Evolutionary conservation across 495 filamentous ascomycete species (phyloP).

Genomic region (Penicillium pulvis): DNA sequence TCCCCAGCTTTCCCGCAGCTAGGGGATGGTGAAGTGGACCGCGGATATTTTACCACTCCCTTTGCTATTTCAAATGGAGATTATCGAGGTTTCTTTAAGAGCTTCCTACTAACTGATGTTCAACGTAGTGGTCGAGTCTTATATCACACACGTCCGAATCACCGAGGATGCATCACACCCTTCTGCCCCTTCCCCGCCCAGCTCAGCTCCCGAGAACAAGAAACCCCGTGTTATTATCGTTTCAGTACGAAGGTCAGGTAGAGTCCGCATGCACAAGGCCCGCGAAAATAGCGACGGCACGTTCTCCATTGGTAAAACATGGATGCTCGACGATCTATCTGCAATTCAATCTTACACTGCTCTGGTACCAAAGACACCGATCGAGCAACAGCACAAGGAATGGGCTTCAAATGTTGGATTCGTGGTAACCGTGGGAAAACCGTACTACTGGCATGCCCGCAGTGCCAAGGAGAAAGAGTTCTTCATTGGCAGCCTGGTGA

Average conservation of each 20-base stretch:
- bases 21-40: conserved; percentile 13
- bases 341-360: conserved; percentile 76
- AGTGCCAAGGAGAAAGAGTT: conserved; percentile 96
- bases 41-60: neutral
- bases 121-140: conserved; percentile 78
- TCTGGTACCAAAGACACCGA: conserved; percentile 48
- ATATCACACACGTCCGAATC: conserved; percentile 95
- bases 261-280: conserved; percentile 94
- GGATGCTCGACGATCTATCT: conserved; percentile 86
- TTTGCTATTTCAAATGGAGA: neutral
- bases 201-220: conserved; percentile 68
- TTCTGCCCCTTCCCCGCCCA: conserved; percentile 80
- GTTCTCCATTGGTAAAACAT: conserved; percentile 98
- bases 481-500: conserved; percentile 91
- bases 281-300: conserved; percentile 90
- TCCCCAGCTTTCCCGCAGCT: neutral
- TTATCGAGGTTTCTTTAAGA: neutral
- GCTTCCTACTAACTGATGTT: conserved; percentile 18
- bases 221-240: conserved; percentile 91
- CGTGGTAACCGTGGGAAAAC: conserved; percentile 84
- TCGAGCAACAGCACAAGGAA: conserved; percentile 67
- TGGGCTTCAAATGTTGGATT: conserved; percentile 84
- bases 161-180: conserved; percentile 82
- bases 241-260: conserved; percentile 85
- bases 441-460: conserved; percentile 95